phyloP scores from a whole-genome alignment of 805 yeast species.

The Saccharomycopsis sp. region DNA sequence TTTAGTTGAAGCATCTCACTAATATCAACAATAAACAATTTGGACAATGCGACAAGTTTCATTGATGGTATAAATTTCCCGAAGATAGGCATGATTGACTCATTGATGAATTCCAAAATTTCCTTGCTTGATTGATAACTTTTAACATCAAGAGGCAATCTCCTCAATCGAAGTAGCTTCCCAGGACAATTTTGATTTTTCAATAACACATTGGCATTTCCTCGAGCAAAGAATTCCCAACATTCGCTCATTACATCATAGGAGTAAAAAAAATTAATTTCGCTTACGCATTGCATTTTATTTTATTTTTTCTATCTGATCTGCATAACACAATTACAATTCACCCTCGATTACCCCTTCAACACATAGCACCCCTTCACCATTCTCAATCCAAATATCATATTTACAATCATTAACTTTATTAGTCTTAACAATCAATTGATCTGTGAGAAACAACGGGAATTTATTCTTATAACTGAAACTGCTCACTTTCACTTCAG shows the following conservation, averaged over 20 bases:
- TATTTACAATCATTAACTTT: slow-evolving; percentile 12
- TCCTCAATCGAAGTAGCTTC: slow-evolving; percentile 29
- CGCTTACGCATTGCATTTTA: background rate
- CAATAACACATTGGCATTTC: slow-evolving; percentile 42
- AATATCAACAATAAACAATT: background rate
- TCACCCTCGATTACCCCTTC: slow-evolving; percentile 25
- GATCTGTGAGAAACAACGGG: slow-evolving; percentile 42
- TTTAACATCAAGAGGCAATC: slow-evolving; percentile 22
- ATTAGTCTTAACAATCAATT: slow-evolving; percentile 26
- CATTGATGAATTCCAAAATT: slow-evolving; percentile 30
- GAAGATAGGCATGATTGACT: slow-evolving; percentile 26
- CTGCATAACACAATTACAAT: background rate
- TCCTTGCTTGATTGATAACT: slow-evolving; percentile 31
- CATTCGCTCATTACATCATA: too few relatives aligned
- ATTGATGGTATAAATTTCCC: slow-evolving; percentile 6
- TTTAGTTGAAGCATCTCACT: slow-evolving; percentile 24
- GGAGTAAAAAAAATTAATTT: background rate
- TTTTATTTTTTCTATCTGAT: too few relatives aligned
- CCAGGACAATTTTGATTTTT: slow-evolving; percentile 29
- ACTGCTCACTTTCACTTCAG: slow-evolving; percentile 16
- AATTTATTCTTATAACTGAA: slow-evolving; percentile 43
- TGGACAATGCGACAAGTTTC: background rate
- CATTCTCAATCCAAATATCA: slow-evolving; percentile 28
- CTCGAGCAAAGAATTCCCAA: slow-evolving; percentile 43
- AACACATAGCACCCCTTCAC: slow-evolving; percentile 26